Percentiles rank a stretch among this genome's conserved stretches.
Conservation (phyloP, 2,329 filamentous ascomycete genomes). For the Stagonosporopsis cucurbitacearum region DNA sequence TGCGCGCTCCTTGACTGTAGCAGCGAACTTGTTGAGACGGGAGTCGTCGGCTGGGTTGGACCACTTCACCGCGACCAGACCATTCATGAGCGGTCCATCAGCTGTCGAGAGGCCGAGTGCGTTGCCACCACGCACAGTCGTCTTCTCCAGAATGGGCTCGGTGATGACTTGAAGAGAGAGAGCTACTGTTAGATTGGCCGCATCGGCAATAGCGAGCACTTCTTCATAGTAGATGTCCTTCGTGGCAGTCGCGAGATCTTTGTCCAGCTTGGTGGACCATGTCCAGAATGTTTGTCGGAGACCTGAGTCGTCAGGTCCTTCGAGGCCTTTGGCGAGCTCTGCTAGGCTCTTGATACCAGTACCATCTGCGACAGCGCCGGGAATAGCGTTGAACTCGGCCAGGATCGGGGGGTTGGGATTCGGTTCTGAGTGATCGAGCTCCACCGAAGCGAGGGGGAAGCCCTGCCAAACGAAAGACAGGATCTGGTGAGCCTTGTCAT, state of each 20-base stretch:
- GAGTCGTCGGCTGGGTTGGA: conserved; percentile 30
- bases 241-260: conserved; percentile 24
- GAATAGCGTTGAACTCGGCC: conserved; percentile 35
- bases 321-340: conserved; percentile 26
- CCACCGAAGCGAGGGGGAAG: conserved; percentile 24
- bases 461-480: conserved; percentile 31
- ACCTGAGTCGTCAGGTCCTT: conserved; percentile 16
- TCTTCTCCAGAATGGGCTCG: conserved; percentile 27
- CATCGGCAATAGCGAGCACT: conserved; percentile 24
- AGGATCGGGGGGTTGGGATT: conserved; percentile 33
- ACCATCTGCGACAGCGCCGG: conserved; percentile 18
- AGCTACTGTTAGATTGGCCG: conserved; percentile 25
- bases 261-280: conserved; percentile 35
- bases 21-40: conserved; percentile 26
- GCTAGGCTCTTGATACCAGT: conserved; percentile 30
- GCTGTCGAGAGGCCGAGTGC: conserved; percentile 35
- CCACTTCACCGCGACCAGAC: conserved; percentile 31
- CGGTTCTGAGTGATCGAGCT: conserved; percentile 37
- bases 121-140: conserved; percentile 35
- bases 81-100: conserved; percentile 29
- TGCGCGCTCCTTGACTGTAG: conserved; percentile 22
- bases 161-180: conserved; percentile 40
- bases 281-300: conserved; percentile 39
- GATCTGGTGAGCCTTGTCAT: conserved; percentile 36
- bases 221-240: conserved; percentile 36